Conservation (phyloP, 225 moss, liverwort and hornwort species). For the Anthoceros angustus region DNA sequence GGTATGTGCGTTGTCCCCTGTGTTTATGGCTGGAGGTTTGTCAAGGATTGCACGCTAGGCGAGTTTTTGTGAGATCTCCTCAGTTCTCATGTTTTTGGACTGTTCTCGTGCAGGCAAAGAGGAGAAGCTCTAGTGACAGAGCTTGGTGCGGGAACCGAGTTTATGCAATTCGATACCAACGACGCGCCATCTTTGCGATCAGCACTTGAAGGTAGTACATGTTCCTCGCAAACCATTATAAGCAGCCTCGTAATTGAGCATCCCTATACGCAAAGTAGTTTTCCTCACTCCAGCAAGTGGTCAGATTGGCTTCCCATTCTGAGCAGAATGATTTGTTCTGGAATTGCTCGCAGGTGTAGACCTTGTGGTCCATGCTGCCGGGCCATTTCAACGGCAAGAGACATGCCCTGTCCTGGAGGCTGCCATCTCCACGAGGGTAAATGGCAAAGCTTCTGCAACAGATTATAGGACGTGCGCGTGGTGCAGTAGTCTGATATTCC, state of each 20-base stretch:
- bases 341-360: constrained; percentile 40
- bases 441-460: constrained; percentile 18
- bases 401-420: constrained; percentile 58
- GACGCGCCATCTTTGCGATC: constrained; percentile 38
- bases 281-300: too few relatives aligned
- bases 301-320: too few relatives aligned
- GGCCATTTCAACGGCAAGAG: constrained; percentile 60
- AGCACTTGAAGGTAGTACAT: constrained; percentile 36
- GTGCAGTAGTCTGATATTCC: not conserved
- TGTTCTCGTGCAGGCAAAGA: constrained; percentile 32
- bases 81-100: not conserved
- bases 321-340: too few relatives aligned
- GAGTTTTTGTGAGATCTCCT: not conserved
- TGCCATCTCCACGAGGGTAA: constrained; percentile 60
- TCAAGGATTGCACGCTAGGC: not conserved
- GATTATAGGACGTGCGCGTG: not conserved
- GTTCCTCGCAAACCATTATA: not conserved
- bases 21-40: not conserved
- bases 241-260: too few relatives aligned
- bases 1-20: constrained; percentile 16
- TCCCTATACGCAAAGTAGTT: too few relatives aligned
- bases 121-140: constrained; percentile 51
- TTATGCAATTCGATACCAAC: constrained; percentile 45
- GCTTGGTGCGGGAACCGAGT: constrained; percentile 30
- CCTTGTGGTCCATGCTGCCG: constrained; percentile 75